phyloP scores from a whole-genome alignment of 2,329 filamentous ascomycete genomes.

The Shiraia bambusicola region DNA sequence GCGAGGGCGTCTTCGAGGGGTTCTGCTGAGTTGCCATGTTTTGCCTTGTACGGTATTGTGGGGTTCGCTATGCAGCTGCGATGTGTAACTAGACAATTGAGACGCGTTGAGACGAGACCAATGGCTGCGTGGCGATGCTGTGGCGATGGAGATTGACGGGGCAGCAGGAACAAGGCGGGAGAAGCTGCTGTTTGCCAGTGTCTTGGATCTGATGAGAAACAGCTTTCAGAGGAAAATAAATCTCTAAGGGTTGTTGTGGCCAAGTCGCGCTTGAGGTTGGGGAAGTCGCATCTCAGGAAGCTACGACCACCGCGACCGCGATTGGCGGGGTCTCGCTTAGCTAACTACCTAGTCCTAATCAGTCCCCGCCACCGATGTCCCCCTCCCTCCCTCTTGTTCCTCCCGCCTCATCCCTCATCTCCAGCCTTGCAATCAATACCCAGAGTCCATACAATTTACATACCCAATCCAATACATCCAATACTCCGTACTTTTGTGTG shows the following conservation, averaged over 20 bases:
- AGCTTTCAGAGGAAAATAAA: conserved; percentile 4
- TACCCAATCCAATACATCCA: too few relatives aligned
- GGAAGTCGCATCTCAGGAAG: conserved; percentile 14
- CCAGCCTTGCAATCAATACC: too few relatives aligned
- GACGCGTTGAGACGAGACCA: conserved; percentile 25
- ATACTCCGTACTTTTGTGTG: too few relatives aligned
- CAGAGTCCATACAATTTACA: too few relatives aligned
- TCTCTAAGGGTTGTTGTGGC: conserved; percentile 16
- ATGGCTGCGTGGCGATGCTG: conserved; percentile 7
- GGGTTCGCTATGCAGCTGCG: conserved; percentile 21
- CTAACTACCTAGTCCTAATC: conserved; percentile 1
- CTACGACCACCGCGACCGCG: conserved; percentile 16
- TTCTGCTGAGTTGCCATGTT: conserved; percentile 29
- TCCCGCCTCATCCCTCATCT: too few relatives aligned
- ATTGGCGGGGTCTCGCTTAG: conserved; percentile 20
- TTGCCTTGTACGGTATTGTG: conserved; percentile 24
- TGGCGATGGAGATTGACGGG: neutral
- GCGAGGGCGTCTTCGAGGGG: conserved; percentile 31
- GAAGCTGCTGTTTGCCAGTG: conserved; percentile 6
- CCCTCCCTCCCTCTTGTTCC: too few relatives aligned
- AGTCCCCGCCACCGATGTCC: too few relatives aligned
- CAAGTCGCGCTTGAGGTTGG: conserved; percentile 25
- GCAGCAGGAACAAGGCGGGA: conserved; percentile 1
- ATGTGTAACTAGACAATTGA: conserved; percentile 9
- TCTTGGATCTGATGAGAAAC: conserved; percentile 1